Conservation (phyloP, 2,329 filamentous ascomycete species). For the Juglanconis juglandina region DNA sequence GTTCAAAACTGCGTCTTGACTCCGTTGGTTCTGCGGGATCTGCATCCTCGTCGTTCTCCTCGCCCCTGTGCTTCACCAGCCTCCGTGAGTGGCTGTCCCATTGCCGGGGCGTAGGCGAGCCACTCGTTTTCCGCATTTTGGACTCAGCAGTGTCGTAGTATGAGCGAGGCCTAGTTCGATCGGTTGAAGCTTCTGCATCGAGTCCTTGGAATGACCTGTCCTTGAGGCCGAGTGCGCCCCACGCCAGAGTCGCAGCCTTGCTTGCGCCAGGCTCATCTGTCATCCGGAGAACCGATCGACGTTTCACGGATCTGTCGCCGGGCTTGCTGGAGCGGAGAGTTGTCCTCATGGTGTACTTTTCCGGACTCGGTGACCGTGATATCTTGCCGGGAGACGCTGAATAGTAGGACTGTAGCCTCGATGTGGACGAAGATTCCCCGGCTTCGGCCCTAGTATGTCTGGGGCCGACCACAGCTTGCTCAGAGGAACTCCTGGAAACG, state of each 20-base stretch:
- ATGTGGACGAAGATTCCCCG: slow-evolving; percentile 16
- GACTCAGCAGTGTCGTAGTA: not conserved
- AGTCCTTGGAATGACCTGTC: slow-evolving; percentile 27
- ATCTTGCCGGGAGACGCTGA: slow-evolving; percentile 23
- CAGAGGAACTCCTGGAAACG: slow-evolving; percentile 52
- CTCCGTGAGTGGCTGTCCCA: slow-evolving; percentile 57
- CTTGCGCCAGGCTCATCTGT: slow-evolving; percentile 53
- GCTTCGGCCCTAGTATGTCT: slow-evolving; percentile 20
- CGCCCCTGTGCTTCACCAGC: slow-evolving; percentile 40
- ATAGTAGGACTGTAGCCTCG: slow-evolving; percentile 12
- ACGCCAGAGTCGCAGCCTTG: slow-evolving; percentile 63
- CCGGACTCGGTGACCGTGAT: slow-evolving; percentile 53
- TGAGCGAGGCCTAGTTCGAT: slow-evolving; percentile 3
- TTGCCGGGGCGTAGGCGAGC: slow-evolving; percentile 33
- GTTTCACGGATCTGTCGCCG: slow-evolving; percentile 40
- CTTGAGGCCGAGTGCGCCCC: slow-evolving; percentile 45
- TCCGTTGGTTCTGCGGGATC: slow-evolving; percentile 27
- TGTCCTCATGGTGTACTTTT: slow-evolving; percentile 60
- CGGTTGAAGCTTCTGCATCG: slow-evolving; percentile 19
- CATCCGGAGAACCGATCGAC: slow-evolving; percentile 39
- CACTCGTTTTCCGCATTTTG: slow-evolving; percentile 23
- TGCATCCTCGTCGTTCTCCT: slow-evolving; percentile 30
- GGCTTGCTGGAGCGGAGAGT: slow-evolving; percentile 52
- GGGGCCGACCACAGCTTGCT: slow-evolving; percentile 39
- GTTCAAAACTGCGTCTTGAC: slow-evolving; percentile 24